Conservation (phyloP, 371 early-diverging fungal species). For the Rhizopus microsporus region DNA sequence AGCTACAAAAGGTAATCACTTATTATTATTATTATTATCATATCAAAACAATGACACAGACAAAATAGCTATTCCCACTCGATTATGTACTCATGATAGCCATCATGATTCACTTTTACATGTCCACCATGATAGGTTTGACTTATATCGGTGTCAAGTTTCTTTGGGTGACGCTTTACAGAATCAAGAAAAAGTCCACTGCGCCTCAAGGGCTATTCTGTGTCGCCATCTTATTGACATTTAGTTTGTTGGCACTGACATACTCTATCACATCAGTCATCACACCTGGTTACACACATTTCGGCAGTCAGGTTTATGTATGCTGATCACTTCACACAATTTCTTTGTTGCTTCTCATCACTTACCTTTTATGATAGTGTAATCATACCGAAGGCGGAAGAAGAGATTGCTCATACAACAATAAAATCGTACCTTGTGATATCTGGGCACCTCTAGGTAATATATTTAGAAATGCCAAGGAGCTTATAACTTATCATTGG, state of each 20-base stretch:
- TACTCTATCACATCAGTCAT: conserved; percentile 62
- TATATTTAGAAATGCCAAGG: not conserved
- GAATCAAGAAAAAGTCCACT: conserved; percentile 47
- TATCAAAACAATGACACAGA: not conserved
- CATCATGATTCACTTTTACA: conserved; percentile 55
- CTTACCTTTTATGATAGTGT: conserved; percentile 41
- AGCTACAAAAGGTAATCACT: conserved; percentile 49
- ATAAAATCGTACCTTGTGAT: conserved; percentile 64
- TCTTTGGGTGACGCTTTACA: conserved; percentile 59
- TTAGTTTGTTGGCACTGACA: conserved; percentile 61
- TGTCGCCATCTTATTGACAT: conserved; percentile 50
- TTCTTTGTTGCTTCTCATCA: not conserved
- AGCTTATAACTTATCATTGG: not conserved
- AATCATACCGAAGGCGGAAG: conserved; percentile 51
- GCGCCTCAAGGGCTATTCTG: conserved; percentile 62
- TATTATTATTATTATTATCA: not conserved
- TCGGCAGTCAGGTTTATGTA: conserved; percentile 71
- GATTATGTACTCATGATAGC: conserved; percentile 54
- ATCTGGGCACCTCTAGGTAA: conserved; percentile 56
- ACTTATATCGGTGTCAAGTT: conserved; percentile 55
- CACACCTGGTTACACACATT: conserved; percentile 70
- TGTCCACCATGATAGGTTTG: conserved; percentile 52
- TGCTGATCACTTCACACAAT: conserved; percentile 13
- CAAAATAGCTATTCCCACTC: conserved; percentile 50
- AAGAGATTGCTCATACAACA: conserved; percentile 52